Conservation (phyloP, 2,329 filamentous ascomycete species). For the Claviceps pazoutovae region DNA sequence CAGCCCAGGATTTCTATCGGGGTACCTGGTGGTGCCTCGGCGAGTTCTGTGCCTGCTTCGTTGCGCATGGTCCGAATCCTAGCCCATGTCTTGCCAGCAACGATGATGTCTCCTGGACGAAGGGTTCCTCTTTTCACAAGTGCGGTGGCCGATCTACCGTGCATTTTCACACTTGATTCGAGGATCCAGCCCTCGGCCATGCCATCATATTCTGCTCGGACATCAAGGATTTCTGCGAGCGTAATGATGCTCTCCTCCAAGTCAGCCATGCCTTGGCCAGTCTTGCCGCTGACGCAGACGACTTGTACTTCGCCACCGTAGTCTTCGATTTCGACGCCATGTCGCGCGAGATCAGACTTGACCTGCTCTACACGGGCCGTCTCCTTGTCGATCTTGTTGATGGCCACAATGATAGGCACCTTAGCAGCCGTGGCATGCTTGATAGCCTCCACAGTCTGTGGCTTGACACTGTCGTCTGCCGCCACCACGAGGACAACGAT, state of each 20-base stretch:
- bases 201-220: conserved; percentile 64
- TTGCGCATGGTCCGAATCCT: conserved; percentile 74
- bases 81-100: conserved; percentile 80
- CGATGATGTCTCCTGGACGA: conserved; percentile 64
- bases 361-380: conserved; percentile 69
- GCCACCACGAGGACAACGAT: conserved; percentile 94
- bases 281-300: conserved; percentile 84
- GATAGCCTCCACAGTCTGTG: conserved; percentile 89
- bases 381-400: conserved; percentile 92
- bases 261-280: conserved; percentile 78
- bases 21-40: conserved; percentile 69
- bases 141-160: conserved; percentile 76
- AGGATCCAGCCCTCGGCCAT: conserved; percentile 86
- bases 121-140: conserved; percentile 82
- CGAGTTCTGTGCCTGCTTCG: conserved; percentile 61
- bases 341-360: conserved; percentile 69
- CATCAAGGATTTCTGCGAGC: conserved; percentile 78
- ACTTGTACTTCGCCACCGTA: conserved; percentile 90
- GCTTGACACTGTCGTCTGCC: conserved; percentile 93
- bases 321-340: conserved; percentile 87
- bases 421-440: conserved; percentile 80
- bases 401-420: conserved; percentile 92
- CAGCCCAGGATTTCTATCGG: conserved; percentile 93
- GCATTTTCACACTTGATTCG: conserved; percentile 75
- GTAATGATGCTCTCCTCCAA: conserved; percentile 83